Conservation (phyloP, 2,329 filamentous ascomycete species). For the Fragosphaeria purpurea region DNA sequence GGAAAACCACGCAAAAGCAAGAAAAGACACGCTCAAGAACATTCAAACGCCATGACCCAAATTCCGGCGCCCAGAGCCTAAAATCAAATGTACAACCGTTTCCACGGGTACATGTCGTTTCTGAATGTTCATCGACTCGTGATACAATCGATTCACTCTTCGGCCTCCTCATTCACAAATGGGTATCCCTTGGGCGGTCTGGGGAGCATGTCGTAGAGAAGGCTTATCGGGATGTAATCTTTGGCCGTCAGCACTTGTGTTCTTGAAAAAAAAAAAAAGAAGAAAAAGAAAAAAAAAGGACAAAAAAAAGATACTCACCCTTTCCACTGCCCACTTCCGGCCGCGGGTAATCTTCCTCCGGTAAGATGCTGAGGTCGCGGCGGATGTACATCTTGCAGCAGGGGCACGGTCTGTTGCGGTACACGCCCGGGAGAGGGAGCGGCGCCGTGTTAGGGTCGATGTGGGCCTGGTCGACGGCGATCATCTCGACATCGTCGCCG, state of each 20-base stretch:
- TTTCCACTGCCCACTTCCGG: neutral
- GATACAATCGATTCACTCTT: too few species aligned
- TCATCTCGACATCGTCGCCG: neutral
- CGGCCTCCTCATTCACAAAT: neutral
- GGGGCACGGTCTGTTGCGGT: neutral
- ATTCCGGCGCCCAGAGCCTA: too few species aligned
- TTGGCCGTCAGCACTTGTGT: too few species aligned
- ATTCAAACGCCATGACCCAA: too few species aligned
- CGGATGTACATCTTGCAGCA: constrained; percentile 5
- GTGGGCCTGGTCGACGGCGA: neutral
- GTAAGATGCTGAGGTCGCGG: neutral
- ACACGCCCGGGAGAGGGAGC: neutral
- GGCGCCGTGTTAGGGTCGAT: neutral
- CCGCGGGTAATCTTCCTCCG: neutral
- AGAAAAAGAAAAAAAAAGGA: neutral
- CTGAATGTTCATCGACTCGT: too few species aligned
- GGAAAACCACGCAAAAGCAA: too few species aligned
- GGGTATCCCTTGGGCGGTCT: neutral
- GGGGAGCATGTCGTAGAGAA: constrained; percentile 4
- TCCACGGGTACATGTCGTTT: too few species aligned
- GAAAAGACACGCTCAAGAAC: too few species aligned
- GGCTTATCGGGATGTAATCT: constrained; percentile 3
- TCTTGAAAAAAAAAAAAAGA: too few species aligned
- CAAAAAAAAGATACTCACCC: neutral
- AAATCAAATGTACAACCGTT: too few species aligned